A percentile compares a stretch with the other conserved stretches of the same genome.
Conservation (phyloP, 139 green algal species). For the Deuterostichococcus epilithicus region DNA sequence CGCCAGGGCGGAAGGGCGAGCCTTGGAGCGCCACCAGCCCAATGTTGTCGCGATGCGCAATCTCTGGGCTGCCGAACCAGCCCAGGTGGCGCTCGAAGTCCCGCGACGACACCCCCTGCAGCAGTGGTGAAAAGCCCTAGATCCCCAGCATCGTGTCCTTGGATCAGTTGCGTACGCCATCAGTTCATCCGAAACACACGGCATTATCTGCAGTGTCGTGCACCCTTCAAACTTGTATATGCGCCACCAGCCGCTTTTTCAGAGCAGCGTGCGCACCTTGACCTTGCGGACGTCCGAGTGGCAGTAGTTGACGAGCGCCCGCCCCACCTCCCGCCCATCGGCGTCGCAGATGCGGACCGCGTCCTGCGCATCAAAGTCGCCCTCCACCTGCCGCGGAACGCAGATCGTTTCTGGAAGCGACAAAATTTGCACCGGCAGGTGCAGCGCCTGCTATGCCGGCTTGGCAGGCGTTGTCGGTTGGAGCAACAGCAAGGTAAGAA, state of each 20-base stretch:
- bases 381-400: constrained; percentile 2
- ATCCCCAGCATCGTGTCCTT: background rate
- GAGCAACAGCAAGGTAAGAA: too few species aligned
- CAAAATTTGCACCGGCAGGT: background rate
- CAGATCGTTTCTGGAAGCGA: background rate
- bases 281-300: constrained; percentile 34
- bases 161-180: background rate
- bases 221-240: background rate
- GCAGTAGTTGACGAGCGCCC: constrained; percentile 79
- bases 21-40: constrained; percentile 24
- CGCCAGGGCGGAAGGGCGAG: too few species aligned
- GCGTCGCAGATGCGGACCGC: constrained; percentile 66
- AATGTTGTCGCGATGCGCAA: constrained; percentile 65
- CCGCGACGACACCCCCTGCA: constrained; percentile 41
- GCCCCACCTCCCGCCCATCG: constrained; percentile 71
- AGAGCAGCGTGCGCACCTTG: constrained; percentile 11
- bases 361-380: constrained; percentile 42
- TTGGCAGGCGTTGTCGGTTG: too few species aligned
- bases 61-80: constrained; percentile 49
- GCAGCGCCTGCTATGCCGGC: background rate
- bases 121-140: background rate
- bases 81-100: constrained; percentile 41
- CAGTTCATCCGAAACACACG: background rate
- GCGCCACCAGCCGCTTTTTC: background rate
- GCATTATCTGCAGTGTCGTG: background rate